phyloP scores from a whole-genome alignment of 371 early-diverging fungal species.

The Rhizopus sp. region DNA sequence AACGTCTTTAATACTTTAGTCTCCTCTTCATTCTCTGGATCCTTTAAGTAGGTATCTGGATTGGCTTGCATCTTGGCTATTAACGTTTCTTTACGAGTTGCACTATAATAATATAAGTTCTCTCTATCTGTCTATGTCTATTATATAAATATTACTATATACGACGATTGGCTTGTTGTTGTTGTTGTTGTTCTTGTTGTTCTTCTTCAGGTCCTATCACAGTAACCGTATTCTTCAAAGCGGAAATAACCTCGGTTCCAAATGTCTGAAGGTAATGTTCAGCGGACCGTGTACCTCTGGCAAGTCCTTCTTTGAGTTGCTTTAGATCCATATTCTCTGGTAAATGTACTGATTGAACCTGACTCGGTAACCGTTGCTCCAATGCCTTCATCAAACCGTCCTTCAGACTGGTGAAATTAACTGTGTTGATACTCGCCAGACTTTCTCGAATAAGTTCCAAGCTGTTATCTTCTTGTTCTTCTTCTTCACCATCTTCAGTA shows the following conservation, averaged over 20 bases:
- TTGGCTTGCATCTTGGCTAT: conserved; percentile 43
- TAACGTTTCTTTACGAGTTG: conserved; percentile 45
- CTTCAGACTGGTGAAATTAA: conserved; percentile 24
- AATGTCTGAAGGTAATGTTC: conserved; percentile 53
- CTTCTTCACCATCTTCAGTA: conserved; percentile 37
- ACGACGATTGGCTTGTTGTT: conserved; percentile 20
- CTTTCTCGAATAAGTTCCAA: conserved; percentile 28
- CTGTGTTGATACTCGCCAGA: conserved; percentile 33
- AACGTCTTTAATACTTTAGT: conserved; percentile 36
- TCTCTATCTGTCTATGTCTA: neutral
- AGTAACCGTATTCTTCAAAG: conserved; percentile 38
- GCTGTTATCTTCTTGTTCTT: conserved; percentile 22
- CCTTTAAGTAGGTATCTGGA: conserved; percentile 31
- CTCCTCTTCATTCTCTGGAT: conserved; percentile 28
- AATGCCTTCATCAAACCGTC: conserved; percentile 29
- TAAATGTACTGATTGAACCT: conserved; percentile 32
- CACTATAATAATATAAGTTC: conserved; percentile 20
- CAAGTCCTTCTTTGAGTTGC: conserved; percentile 40
- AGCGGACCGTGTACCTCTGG: conserved; percentile 49
- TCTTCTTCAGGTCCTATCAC: conserved; percentile 38
- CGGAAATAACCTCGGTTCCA: conserved; percentile 44
- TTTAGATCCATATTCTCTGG: conserved; percentile 48
- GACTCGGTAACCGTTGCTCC: conserved; percentile 27
- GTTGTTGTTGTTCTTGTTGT: conserved; percentile 12
- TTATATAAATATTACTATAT: conserved; percentile 28